Percentiles rank a stretch among this genome's conserved stretches.
These are phyloP conservation scores for Diaporthe citriasiana DNA, from an alignment of 2,329 filamentous ascomycete species.

Conservation along the genomic window DNA sequence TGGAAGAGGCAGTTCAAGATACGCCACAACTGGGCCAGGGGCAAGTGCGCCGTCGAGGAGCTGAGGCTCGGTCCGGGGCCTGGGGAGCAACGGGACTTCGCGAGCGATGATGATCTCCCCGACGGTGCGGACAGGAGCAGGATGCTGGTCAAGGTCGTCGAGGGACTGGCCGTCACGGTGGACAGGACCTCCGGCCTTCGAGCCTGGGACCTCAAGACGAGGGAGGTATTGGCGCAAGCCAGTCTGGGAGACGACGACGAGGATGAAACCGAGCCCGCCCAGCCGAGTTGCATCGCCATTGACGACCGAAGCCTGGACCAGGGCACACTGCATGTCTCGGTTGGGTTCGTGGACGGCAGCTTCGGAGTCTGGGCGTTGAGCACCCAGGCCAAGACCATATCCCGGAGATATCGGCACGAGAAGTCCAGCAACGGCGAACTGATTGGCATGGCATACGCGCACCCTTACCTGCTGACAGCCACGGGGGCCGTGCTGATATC, in stretches of 20 bases:
- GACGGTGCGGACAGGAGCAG: conserved; percentile 54
- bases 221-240: conserved; percentile 68
- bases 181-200: conserved; percentile 79
- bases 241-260: conserved; percentile 49
- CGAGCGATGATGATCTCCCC: conserved; percentile 37
- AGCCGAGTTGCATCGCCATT: conserved; percentile 76
- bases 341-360: conserved; percentile 80
- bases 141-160: conserved; percentile 83
- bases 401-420: conserved; percentile 69
- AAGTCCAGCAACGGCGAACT: conserved; percentile 76
- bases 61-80: conserved; percentile 62
- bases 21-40: conserved; percentile 90
- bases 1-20: conserved; percentile 94
- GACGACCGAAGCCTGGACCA: conserved; percentile 64
- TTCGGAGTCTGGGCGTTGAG: conserved; percentile 79
- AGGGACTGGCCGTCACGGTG: conserved; percentile 83
- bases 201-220: conserved; percentile 81
- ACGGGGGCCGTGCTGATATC: conserved; percentile 81
- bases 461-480: conserved; percentile 84
- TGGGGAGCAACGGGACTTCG: not conserved
- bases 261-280: conserved; percentile 43
- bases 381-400: conserved; percentile 59
- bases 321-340: conserved; percentile 68
- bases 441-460: conserved; percentile 77
- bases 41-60: conserved; percentile 84